A percentile compares a stretch with the other conserved stretches of the same genome.
Conservation (phyloP, 2,329 filamentous ascomycete genomes). For the Gremmenia infestans region DNA sequence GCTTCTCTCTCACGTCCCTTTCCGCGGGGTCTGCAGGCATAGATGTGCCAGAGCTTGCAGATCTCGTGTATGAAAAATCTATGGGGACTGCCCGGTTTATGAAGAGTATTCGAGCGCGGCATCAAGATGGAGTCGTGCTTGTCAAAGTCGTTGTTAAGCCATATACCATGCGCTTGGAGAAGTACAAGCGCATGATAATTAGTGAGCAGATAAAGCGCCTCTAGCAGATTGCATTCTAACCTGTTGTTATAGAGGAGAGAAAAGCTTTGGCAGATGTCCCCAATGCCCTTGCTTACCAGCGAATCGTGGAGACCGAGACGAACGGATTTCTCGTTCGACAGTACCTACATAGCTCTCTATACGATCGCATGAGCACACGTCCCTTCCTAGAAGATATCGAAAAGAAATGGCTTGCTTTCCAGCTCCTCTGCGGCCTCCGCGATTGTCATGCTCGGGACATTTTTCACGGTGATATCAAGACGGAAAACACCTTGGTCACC, state of each 20-base stretch:
- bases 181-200: conserved; percentile 72
- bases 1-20: conserved; percentile 87
- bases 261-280: conserved; percentile 75
- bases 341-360: conserved; percentile 92
- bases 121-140: conserved; percentile 85
- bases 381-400: conserved; percentile 97
- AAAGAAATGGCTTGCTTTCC: conserved; percentile 97
- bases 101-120: conserved; percentile 88
- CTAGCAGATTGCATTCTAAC: conserved; percentile 11
- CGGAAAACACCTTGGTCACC: conserved; percentile 92
- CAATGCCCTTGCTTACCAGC: conserved; percentile 86
- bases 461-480: conserved; percentile 98
- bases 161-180: conserved; percentile 73
- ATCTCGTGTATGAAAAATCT: conserved; percentile 86
- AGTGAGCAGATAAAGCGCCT: conserved; percentile 45
- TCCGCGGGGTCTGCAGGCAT: conserved; percentile 90
- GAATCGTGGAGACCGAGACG: conserved; percentile 84
- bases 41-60: conserved; percentile 85
- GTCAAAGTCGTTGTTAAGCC: conserved; percentile 96
- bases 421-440: conserved; percentile 83
- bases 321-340: conserved; percentile 92
- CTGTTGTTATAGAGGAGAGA: conserved; percentile 61
- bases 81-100: conserved; percentile 91
- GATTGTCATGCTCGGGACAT: conserved; percentile 87
- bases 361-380: conserved; percentile 92